Base-by-base conservation (phyloP, 2,329 filamentous ascomycete genomes). In the Hawksworthiomyces lignivorus region DNA sequence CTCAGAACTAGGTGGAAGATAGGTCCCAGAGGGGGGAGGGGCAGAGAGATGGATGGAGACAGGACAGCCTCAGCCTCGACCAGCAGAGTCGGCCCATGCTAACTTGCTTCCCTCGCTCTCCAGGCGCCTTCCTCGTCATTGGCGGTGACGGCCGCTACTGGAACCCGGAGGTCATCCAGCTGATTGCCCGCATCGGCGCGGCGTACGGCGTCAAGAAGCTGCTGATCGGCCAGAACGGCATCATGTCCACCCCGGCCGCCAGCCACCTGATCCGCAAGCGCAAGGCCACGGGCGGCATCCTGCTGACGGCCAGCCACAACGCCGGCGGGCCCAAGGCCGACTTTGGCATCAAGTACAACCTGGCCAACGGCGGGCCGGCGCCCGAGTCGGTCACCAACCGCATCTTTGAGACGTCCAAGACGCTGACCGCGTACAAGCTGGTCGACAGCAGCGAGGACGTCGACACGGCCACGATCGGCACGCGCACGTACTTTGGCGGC, bases 291-390 rank as follows among this genome's bases (percentile, higher is more conserved):
- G 92, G 92, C 58, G 92, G 92, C 61, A 98, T 98, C 58, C 75
- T 98, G 47, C 72, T 98, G 66, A 98, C 92, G 49, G 92, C 92
- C 54, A 95, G 88, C 63, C 92, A 98, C 75, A 98, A 98, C 71
- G 89, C 92, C 47, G 92, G 92, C 64, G 92, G 89, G 39, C 92
- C 92, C 48, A 84, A 79, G 54, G 84, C 92, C 62, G 92, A 98
- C 68, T 98, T 98, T 57, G 92, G 92, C 55, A 98, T 98, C 81
- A 98, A 98, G 73, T 98, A 98, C 78, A 98, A 98, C 75, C 75
- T 98, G 46, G 74, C 87, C 63, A 97, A 98, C 60, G 92, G 92
- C 56, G 92, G 89, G 43, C 92, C 92, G 32, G 92, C 92, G 43
- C 92, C 92, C 45, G 92, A 98, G 67, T 83, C 85, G 41, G 87